Conservation (phyloP, 768 basidiomycete genomes). For the Trametopsis cervina region DNA sequence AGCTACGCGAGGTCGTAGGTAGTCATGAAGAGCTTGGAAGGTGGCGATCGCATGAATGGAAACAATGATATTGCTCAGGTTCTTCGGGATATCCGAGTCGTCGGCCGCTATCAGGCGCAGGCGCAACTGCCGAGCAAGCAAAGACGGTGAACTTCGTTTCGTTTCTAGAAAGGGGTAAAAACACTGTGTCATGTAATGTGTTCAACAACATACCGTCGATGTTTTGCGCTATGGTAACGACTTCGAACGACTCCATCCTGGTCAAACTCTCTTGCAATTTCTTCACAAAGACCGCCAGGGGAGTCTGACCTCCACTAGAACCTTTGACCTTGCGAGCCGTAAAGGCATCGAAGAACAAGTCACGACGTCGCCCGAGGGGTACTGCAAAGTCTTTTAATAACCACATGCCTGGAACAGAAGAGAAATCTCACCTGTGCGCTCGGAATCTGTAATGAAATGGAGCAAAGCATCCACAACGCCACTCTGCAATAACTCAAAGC, state of each 20-base stretch:
- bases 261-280: constrained; percentile 95
- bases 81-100: constrained; percentile 82
- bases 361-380: constrained; percentile 55
- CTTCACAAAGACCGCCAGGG: constrained; percentile 79
- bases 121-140: constrained; percentile 89
- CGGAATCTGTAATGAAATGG: constrained; percentile 68
- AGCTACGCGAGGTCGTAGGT: constrained; percentile 84
- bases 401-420: constrained; percentile 7
- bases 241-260: constrained; percentile 92
- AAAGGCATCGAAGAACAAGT: constrained; percentile 77
- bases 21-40: constrained; percentile 95
- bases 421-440: constrained; percentile 44
- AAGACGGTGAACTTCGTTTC: constrained; percentile 82
- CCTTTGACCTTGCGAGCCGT: constrained; percentile 43
- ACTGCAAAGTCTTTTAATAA: constrained; percentile 38
- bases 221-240: constrained; percentile 79
- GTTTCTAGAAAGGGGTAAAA: constrained; percentile 47
- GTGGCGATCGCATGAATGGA: constrained; percentile 98
- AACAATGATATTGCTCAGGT: constrained; percentile 84
- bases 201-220: constrained; percentile 56
- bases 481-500: constrained; percentile 92
- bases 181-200: background rate
- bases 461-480: constrained; percentile 87
- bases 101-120: constrained; percentile 87
- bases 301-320: constrained; percentile 40